Conservation (phyloP, 1,284 basidiomycete genomes). For the Ustanciosporium gigantosporum region DNA sequence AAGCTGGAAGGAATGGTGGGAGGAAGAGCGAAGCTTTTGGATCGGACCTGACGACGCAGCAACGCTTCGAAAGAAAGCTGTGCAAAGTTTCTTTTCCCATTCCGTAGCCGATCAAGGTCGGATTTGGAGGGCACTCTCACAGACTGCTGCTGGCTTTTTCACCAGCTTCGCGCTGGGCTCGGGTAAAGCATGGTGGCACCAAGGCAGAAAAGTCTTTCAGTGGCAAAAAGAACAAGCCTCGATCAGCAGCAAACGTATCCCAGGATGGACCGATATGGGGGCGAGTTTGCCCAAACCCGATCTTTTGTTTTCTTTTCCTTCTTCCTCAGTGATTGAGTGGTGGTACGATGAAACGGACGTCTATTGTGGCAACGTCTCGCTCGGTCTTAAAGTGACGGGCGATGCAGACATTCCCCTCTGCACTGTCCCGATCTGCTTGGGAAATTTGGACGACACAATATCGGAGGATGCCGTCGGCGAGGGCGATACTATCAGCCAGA, state of each 20-base stretch:
- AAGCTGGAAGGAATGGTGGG: slow-evolving; percentile 45
- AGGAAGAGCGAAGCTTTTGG: slow-evolving; percentile 39
- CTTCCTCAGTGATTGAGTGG: not conserved
- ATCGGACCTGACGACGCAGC: not conserved
- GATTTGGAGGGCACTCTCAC: not conserved
- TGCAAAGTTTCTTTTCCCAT: slow-evolving; percentile 11
- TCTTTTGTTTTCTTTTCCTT: slow-evolving; percentile 3
- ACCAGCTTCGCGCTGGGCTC: slow-evolving; percentile 49
- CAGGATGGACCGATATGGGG: slow-evolving; percentile 36
- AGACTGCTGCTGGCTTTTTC: slow-evolving; percentile 7
- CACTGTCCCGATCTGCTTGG: not conserved
- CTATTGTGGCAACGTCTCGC: not conserved
- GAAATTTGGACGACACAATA: too few species aligned
- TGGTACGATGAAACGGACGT: not conserved
- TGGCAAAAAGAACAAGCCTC: not conserved
- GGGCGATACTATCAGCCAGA: too few species aligned
- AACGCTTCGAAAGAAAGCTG: not conserved
- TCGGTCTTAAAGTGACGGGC: not conserved
- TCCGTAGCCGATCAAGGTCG: slow-evolving; percentile 1
- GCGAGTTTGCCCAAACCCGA: slow-evolving; percentile 38
- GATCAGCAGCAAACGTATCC: not conserved
- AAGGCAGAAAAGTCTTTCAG: slow-evolving; percentile 22
- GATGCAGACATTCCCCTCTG: not conserved
- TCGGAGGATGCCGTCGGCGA: too few species aligned
- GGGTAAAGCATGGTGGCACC: slow-evolving; percentile 39